Evolutionary conservation across 345 rosid genomes (phyloP), one percentile per base, ranked within the genome.

Genomic region (Citrus reticulata): DNA sequence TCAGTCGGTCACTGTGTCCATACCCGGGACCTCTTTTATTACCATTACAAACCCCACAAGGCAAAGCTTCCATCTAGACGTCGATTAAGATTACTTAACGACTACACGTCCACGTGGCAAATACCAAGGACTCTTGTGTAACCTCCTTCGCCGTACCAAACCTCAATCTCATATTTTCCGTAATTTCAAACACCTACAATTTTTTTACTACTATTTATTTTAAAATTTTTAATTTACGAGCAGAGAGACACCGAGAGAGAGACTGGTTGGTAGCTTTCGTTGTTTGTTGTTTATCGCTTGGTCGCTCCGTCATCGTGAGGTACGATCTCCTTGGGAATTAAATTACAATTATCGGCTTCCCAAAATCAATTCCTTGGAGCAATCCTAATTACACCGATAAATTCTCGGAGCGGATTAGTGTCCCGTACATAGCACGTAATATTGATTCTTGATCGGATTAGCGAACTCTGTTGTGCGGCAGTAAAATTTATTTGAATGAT

Each of bases 211-310:
- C 2, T 40, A 40, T 9, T 40, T 40, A 2, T 2, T 40, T 40
- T 9, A 13, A 42, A 42, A 32, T 0, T 55, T 22, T 39, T 39
- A 39, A n/a, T 73, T 13, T 39, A 19, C 14, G 5, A 29, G 42
- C 34, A 62, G 20, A 29, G 46, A 16, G 30, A 46, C 74, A 9
- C 54, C 58, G 46, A 40, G 46, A 25, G 40, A 20, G 46, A 32
- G 66, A 76, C 57, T 68, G 58, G 79, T 68, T 54, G 79, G 73
- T 68, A 77, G 67, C 39, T 55, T 8, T 67, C 57, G 73, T 17
- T 68, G 64, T 76, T 51, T 58, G 20, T 49, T 32, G 4, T 4
- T 13, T 65, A 64, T 66, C 11, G 64, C 55, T 77, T 57, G 55
- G 73, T 5, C 57, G 65, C 73, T 68, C 57, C 73, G 55, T 35